Evolutionary conservation across 2,329 filamentous ascomycete species (phyloP), one percentile per base, ranked within the genome.

Genomic region (Xylaria digitata): DNA sequence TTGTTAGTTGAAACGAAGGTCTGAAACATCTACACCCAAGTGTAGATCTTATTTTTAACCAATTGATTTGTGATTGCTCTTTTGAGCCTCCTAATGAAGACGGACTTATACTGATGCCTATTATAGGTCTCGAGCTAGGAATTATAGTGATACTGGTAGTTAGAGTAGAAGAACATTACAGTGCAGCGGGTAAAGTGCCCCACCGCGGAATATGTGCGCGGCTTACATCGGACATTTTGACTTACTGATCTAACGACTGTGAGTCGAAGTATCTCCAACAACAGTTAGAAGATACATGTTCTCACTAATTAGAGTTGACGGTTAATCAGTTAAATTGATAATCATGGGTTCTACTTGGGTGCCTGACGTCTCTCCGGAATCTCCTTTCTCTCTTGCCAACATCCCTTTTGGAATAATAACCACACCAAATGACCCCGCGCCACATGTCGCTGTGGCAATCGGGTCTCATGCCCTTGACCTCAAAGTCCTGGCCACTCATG

Each of bases 361-460:
- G 30, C 73, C 75, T 17, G 73, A 72, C 45, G 71, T 82, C 19
- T 70, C 77, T n/a, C 74, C 78, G n/a, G 73, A 76, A 3, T 78
- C 74, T 49, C 79, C 78, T 73, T 94, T 94, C 80, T 93, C 92
- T 8, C 81, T 95, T 58, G 88, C 90, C 74, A 96, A 96, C 76
- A 90, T 96, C 61, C 92, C 92, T 1, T 95, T 95, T 75, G 92
- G 92, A 74, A 89, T 96, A 81, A 92, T 96, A 75, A 90, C 89
- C 34, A 90, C 90, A 0, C 70, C 83, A 2, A 78, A 82, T 6
- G 83, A 87, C 65, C 73, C 83, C 11, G 83, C 83, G 30, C 90
- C 84, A 1, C 89, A 89, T 32, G 85, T 89, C 9, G 92, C 91
- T 15, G 81, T 92, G 66, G 91, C 91, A 9, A 91, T 96, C 72